Base-by-base conservation (phyloP, 106 monocot species). In the Apostasia ramifera region DNA sequence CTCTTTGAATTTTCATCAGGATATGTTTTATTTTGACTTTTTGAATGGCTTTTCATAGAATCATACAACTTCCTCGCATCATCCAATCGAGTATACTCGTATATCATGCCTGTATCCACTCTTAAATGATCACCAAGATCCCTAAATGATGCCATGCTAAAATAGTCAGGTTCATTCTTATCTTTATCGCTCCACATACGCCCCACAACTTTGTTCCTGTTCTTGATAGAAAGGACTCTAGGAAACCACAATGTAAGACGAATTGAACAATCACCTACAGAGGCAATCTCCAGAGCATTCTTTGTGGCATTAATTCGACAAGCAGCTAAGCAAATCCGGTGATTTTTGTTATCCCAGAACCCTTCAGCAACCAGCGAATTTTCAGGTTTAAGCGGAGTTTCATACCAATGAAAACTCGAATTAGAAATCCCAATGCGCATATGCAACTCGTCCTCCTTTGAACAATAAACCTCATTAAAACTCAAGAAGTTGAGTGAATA, bases 161-260 rank as follows among this genome's bases (percentile, higher is more conserved):
- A 84, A 59, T 77, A 67, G 43, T 40, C 48, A 7, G 66, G 2
- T 49, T 81, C 74, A 55, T 13, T 73, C 42, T 49, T 52, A 42
- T 68, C 57, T 55, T 15, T 53, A 38, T 59, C 61, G 46, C 76
- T 84, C 84, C 81, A 88, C 40, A 88, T 78, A 3, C 67, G 69
- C 1, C 84, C 84, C 11, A 65, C 43, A 3, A 76, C 38, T 1
- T 41, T 10, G 67, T 50, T 79, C 66, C 78, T 60, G 12, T 60
- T 67, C 54, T 60, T 70, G 12, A 88, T 59, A 4, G 88, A 59
- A 49, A 71, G 3, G 8, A 60, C 45, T 4, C 54, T 9, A 7
- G 81, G 81, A 59, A 84, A 88, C 78, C 81, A 70, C 39, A 88
- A 68, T 56, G 60, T 76, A 59, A 88, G 2, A 2, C 84, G 70